These are phyloP conservation scores for Diplocarpon rosae DNA, from an alignment of 2,329 filamentous ascomycete genomes.

Conservation along the genomic window DNA sequence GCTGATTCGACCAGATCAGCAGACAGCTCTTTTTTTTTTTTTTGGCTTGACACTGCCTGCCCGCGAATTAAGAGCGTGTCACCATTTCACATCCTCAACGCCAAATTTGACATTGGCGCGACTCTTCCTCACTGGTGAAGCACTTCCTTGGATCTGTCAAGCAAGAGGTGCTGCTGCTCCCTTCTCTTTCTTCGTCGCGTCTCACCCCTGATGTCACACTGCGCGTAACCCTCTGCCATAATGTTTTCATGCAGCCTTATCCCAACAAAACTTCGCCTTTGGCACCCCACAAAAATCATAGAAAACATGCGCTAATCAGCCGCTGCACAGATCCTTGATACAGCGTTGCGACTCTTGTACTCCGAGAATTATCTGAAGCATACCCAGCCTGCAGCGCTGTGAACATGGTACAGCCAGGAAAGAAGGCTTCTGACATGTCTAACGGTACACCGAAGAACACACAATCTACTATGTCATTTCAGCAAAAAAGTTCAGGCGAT, in stretches of 20 bases:
- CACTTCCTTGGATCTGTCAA: constrained; percentile 2
- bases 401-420: constrained; percentile 55
- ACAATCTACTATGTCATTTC: constrained; percentile 45
- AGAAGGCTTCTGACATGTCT: constrained; percentile 26
- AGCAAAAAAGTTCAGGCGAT: constrained; percentile 38
- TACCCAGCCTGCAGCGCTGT: constrained; percentile 6
- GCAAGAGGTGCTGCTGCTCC: background rate
- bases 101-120: constrained; percentile 13
- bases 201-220: background rate
- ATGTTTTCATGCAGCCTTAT: constrained; percentile 1
- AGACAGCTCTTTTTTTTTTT: constrained; percentile 17
- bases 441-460: constrained; percentile 39
- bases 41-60: constrained; percentile 13
- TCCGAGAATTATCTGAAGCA: background rate
- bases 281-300: constrained; percentile 2
- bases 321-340: constrained; percentile 5
- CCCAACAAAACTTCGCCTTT: background rate
- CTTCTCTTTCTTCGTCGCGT: background rate
- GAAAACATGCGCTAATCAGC: constrained; percentile 2
- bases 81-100: constrained; percentile 10
- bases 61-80: constrained; percentile 16
- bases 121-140: constrained; percentile 5
- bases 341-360: constrained; percentile 5
- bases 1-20: constrained; percentile 14
- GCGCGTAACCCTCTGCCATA: constrained; percentile 1